Percentiles rank a stretch among this genome's conserved stretches.
Conservation (phyloP, 345 rosid genomes). For the Odontarrhena argentea region DNA sequence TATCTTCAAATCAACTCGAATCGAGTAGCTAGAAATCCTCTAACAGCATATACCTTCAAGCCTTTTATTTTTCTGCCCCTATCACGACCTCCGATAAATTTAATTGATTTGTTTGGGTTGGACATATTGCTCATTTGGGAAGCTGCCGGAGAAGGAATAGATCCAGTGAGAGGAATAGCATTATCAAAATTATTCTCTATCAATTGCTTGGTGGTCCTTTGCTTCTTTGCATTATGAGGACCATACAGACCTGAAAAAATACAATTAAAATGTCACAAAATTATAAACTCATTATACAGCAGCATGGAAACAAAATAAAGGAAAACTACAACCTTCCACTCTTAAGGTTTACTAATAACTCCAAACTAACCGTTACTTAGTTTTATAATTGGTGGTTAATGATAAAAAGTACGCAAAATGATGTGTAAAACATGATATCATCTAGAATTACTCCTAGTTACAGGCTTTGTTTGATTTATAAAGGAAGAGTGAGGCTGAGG, state of each 20-base stretch:
- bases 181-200: conserved; percentile 66
- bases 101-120: conserved; percentile 72
- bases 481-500: conserved; percentile 14
- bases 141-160: conserved; percentile 78
- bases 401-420: conserved; percentile 4
- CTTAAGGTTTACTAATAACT: conserved; percentile 21
- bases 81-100: conserved; percentile 71
- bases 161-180: conserved; percentile 56
- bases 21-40: conserved; percentile 23
- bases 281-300: conserved; percentile 21
- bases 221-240: conserved; percentile 74
- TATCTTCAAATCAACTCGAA: conserved; percentile 1
- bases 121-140: conserved; percentile 98
- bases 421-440: conserved; percentile 7
- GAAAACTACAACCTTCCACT: conserved; percentile 23
- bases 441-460: conserved; percentile 14
- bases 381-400: conserved; percentile 13
- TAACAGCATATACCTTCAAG: conserved; percentile 62
- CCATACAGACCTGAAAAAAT: conserved; percentile 65
- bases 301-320: conserved; percentile 6
- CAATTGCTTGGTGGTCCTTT: conserved; percentile 65
- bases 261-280: conserved; percentile 32
- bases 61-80: conserved; percentile 77
- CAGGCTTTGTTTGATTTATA: conserved; percentile 3
- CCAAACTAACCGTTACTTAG: neutral